Evolutionary conservation across 768 basidiomycete species (phyloP), one percentile per base, ranked within the genome.

Genomic region (Agrocybe pediades): DNA sequence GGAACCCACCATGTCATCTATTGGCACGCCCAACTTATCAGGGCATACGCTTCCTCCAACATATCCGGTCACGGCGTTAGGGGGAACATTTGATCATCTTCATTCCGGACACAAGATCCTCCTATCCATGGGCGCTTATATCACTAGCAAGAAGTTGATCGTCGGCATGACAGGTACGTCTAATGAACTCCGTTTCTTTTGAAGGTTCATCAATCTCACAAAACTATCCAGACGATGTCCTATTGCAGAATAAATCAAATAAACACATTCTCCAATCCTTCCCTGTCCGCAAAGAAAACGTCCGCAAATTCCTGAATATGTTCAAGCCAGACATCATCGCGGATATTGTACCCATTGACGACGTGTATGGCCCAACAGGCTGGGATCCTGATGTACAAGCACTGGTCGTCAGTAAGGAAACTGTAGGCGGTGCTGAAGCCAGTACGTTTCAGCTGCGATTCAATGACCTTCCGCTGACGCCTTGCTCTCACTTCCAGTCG

Each of bases 91-190:
- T 70, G 97, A 99, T 71, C 97, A 98, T 68, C 82, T 99, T 15
- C 97, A 99, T 66, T 85, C 94, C 3, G 97, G 96, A 0, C 97
- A 99, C 74, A 97, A 97, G 72, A 95, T 99, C 55, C 82, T 99
- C 24, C 81, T 99, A 9, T 91, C 92, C 64, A 93, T 97, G 86
- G 88, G 84, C 11, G 86, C 91, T 1, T 94, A 88, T 81, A 85
- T 98, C 51, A 78, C 95, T 0, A 66, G 71, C 41, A 68, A 78
- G 57, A 95, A 94, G 68, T 72, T 98, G 63, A 92, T 98, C 56
- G 85, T 98, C 58, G 97, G 97, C 4, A 75, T 98, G 33, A 91
- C 92, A 49, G 88, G 92, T 89, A 53, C 62, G 78, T 48, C 39
- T 36, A 13, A n/a, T n/a, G n/a, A n/a, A 36, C 24, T 54, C 27